phyloP scores from a whole-genome alignment of 441 rosid genomes.

The Manihot esculenta region DNA sequence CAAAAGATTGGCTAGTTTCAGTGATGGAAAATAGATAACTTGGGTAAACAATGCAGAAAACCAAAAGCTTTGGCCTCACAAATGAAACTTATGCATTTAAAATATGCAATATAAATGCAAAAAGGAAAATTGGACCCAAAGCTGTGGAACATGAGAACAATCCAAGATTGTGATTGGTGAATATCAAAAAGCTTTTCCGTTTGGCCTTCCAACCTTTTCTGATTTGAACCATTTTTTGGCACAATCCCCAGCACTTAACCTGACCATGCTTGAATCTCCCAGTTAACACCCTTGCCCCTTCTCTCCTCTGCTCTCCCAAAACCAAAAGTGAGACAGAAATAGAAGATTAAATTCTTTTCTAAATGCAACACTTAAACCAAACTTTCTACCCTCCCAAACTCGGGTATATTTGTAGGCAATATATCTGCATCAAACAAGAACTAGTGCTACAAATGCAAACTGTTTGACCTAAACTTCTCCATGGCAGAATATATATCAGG shows the following conservation, averaged over 20 bases:
- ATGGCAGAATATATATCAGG: not conserved
- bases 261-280: not conserved
- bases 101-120: slow-evolving; percentile 1
- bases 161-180: not conserved
- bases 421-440: not conserved
- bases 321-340: not conserved
- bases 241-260: not conserved
- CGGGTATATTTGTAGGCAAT: not conserved
- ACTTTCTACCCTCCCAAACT: not conserved
- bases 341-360: not conserved
- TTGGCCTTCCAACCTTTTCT: not conserved
- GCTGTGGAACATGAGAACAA: not conserved
- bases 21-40: not conserved
- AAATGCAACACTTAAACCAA: not conserved
- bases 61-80: slow-evolving; percentile 3
- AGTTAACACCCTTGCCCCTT: no score
- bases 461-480: not conserved
- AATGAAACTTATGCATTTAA: not conserved
- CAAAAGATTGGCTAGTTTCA: slow-evolving; percentile 5
- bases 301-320: not conserved
- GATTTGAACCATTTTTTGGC: not conserved
- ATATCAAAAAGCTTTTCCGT: no score
- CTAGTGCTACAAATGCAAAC: not conserved
- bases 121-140: not conserved
- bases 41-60: not conserved